These are phyloP conservation scores for Retiboletus flavoniger DNA, from an alignment of 1,284 basidiomycete species.

Conservation along the genomic window DNA sequence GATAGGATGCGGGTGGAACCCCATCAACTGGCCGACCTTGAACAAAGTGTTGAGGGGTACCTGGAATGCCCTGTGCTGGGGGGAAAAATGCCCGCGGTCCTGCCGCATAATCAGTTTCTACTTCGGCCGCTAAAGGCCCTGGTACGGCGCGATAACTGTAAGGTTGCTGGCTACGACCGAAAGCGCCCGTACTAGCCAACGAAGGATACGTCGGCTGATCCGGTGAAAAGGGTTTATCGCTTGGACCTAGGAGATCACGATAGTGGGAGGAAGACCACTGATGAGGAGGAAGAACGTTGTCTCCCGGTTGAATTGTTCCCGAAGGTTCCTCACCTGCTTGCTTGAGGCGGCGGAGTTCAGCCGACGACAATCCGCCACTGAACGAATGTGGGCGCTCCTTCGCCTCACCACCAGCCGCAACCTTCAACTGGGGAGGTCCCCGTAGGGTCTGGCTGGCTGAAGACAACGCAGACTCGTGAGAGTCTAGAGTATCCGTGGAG, in stretches of 20 bases:
- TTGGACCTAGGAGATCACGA: slow-evolving; percentile 40
- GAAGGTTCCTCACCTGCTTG: slow-evolving; percentile 54
- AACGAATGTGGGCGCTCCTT: slow-evolving; percentile 78
- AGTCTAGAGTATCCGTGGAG: slow-evolving; percentile 67
- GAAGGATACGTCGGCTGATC: slow-evolving; percentile 75
- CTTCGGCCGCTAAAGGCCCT: slow-evolving; percentile 49
- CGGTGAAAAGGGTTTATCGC: slow-evolving; percentile 36
- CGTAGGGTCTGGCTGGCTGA: slow-evolving; percentile 55
- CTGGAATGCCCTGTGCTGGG: slow-evolving; percentile 29
- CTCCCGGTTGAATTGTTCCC: slow-evolving; percentile 36
- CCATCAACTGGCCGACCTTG: slow-evolving; percentile 50
- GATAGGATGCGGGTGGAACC: slow-evolving; percentile 48
- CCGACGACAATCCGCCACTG: slow-evolving; percentile 68
- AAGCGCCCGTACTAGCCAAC: slow-evolving; percentile 44
- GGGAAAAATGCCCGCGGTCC: slow-evolving; percentile 57
- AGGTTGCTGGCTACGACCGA: slow-evolving; percentile 45
- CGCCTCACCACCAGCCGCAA: slow-evolving; percentile 49
- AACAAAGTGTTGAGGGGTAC: slow-evolving; percentile 45
- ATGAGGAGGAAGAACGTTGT: slow-evolving; percentile 40
- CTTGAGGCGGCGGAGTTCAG: slow-evolving; percentile 70
- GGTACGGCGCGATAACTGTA: slow-evolving; percentile 45
- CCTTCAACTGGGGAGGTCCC: slow-evolving; percentile 52
- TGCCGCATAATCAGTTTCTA: slow-evolving; percentile 53
- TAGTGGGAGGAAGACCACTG: slow-evolving; percentile 48
- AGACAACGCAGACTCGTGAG: slow-evolving; percentile 54